Conservation (phyloP, 805 yeast genomes). For the Blastobotrys mokoenaii region DNA sequence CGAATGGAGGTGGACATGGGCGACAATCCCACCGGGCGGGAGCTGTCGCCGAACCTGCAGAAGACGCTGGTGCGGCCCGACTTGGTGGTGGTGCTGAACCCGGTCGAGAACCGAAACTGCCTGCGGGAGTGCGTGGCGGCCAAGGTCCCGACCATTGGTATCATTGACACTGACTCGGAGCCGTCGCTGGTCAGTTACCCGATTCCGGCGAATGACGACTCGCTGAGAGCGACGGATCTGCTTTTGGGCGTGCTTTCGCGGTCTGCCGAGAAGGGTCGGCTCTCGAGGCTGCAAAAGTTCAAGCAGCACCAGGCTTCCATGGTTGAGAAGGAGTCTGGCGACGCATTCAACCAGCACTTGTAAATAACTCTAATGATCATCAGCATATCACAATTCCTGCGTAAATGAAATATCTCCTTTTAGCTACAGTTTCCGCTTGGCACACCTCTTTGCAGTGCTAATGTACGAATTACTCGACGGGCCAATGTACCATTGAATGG, state of each 20-base stretch:
- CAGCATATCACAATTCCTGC: no score
- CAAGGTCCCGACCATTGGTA: slow-evolving; percentile 87
- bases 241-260: slow-evolving; percentile 75
- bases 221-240: slow-evolving; percentile 69
- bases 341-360: background rate
- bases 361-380: background rate
- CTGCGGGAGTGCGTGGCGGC: slow-evolving; percentile 72
- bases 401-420: no score
- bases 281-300: slow-evolving; percentile 40
- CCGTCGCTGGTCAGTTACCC: slow-evolving; percentile 87
- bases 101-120: slow-evolving; percentile 75
- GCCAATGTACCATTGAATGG: no score
- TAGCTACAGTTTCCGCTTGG: no score
- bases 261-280: slow-evolving; percentile 76
- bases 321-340: slow-evolving; percentile 2
- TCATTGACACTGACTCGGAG: slow-evolving; percentile 90
- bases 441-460: no score
- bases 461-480: no score
- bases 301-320: slow-evolving; percentile 25
- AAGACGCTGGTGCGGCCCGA: slow-evolving; percentile 71
- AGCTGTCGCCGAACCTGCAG: slow-evolving; percentile 40
- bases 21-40: slow-evolving; percentile 57
- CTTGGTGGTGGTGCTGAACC: slow-evolving; percentile 76
- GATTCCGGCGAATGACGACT: slow-evolving; percentile 93
- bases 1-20: slow-evolving; percentile 70